Conservation (phyloP, 2,329 filamentous ascomycete species). For the Talaromyces islandicus region DNA sequence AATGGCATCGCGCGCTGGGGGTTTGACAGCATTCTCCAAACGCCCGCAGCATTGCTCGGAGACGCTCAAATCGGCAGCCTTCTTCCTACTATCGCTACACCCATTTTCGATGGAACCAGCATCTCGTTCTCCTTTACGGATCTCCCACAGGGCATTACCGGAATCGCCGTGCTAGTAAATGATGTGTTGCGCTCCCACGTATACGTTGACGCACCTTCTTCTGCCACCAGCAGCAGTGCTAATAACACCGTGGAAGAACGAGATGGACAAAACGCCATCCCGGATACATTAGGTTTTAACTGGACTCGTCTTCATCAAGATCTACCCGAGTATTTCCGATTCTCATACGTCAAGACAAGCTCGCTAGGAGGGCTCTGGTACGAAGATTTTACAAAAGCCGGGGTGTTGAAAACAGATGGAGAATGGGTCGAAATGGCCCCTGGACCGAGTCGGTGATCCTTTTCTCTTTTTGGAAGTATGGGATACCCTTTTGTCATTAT, state of each 20-base stretch:
- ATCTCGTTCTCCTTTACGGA: slow-evolving; percentile 33
- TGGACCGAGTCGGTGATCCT: slow-evolving; percentile 4
- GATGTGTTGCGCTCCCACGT: slow-evolving; percentile 55
- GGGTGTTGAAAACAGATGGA: slow-evolving; percentile 25
- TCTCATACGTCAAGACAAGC: slow-evolving; percentile 34
- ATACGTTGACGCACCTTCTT: slow-evolving; percentile 30
- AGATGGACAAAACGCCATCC: neutral
- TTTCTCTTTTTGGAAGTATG: neutral
- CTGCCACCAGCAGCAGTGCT: neutral
- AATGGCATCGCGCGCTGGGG: slow-evolving; percentile 61
- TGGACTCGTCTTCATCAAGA: slow-evolving; percentile 27
- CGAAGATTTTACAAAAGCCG: slow-evolving; percentile 34
- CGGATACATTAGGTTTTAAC: slow-evolving; percentile 16
- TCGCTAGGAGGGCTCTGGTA: slow-evolving; percentile 33
- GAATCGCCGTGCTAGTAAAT: slow-evolving; percentile 55
- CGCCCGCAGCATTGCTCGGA: slow-evolving; percentile 43
- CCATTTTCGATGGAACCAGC: slow-evolving; percentile 17
- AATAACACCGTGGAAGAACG: neutral
- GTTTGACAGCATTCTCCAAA: slow-evolving; percentile 55
- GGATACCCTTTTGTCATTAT: neutral
- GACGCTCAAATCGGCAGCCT: slow-evolving; percentile 28
- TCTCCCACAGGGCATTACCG: slow-evolving; percentile 37
- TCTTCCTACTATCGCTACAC: slow-evolving; percentile 23
- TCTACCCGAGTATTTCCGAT: slow-evolving; percentile 37
- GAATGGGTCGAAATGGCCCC: slow-evolving; percentile 10